These are phyloP conservation scores for Hymenoscyphus scutula DNA, from an alignment of 2,329 filamentous ascomycete genomes.

Conservation along the genomic window DNA sequence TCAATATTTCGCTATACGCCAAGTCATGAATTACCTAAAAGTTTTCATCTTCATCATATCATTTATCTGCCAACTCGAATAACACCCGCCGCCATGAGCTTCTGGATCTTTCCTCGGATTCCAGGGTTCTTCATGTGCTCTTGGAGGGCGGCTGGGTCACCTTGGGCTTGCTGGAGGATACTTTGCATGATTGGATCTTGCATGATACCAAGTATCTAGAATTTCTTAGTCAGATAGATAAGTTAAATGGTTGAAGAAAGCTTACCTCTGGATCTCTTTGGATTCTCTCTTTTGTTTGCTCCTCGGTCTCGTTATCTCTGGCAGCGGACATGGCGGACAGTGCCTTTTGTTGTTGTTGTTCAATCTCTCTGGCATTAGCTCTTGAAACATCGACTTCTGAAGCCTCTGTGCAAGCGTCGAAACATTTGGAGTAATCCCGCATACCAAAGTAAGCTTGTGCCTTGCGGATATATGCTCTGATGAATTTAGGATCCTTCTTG, in stretches of 20 bases:
- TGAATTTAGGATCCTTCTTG: conserved; percentile 86
- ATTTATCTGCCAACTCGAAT: conserved; percentile 66
- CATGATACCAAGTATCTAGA: conserved; percentile 79
- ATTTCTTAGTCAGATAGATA: conserved; percentile 20
- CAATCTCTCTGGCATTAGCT: conserved; percentile 87
- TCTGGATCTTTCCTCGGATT: conserved; percentile 82
- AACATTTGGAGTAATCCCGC: conserved; percentile 94
- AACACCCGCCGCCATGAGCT: conserved; percentile 83
- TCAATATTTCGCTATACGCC: not conserved
- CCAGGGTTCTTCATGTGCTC: conserved; percentile 95
- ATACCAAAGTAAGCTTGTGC: conserved; percentile 94
- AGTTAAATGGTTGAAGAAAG: not conserved
- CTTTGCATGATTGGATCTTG: conserved; percentile 97
- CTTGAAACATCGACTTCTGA: conserved; percentile 69
- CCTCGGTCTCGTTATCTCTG: conserved; percentile 91
- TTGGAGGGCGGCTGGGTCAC: conserved; percentile 84
- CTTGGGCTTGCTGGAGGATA: conserved; percentile 94
- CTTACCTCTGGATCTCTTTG: conserved; percentile 86
- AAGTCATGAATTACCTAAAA: not conserved
- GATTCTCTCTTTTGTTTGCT: conserved; percentile 89
- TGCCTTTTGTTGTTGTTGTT: conserved; percentile 91
- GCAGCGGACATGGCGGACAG: conserved; percentile 85
- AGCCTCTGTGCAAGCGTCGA: conserved; percentile 86
- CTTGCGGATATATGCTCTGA: conserved; percentile 94
- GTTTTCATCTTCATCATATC: not conserved